Conservation (phyloP, 768 basidiomycete species). For the Rhizopogon rudus region DNA sequence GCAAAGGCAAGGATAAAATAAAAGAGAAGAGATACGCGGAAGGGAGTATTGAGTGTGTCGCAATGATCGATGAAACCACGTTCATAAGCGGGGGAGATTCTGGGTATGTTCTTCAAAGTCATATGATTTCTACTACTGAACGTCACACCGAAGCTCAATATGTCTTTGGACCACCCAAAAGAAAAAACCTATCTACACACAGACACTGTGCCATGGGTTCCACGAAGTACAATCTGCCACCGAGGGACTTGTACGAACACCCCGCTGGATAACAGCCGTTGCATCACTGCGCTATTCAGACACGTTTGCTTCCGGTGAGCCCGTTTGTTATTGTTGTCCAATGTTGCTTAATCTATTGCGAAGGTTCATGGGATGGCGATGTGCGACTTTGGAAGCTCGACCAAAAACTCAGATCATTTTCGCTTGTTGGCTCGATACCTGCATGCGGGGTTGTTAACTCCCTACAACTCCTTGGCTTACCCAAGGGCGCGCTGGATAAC, state of each 20-base stretch:
- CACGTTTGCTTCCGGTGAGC: constrained; percentile 80
- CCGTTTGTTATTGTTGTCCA: not conserved
- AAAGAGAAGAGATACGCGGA: constrained; percentile 64
- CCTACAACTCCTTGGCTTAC: constrained; percentile 68
- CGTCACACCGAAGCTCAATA: constrained; percentile 51
- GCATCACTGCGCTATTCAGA: constrained; percentile 85
- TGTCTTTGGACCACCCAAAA: constrained; percentile 87
- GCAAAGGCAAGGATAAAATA: constrained; percentile 23
- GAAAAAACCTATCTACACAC: constrained; percentile 92
- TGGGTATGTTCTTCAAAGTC: constrained; percentile 55
- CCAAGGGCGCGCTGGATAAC: constrained; percentile 34
- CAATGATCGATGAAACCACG: constrained; percentile 92
- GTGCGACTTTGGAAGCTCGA: constrained; percentile 93
- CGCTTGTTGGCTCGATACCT: constrained; percentile 55
- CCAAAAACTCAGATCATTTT: constrained; percentile 70
- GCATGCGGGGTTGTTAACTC: constrained; percentile 86
- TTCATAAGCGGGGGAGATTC: constrained; percentile 95
- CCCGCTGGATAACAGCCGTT: constrained; percentile 89
- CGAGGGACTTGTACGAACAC: constrained; percentile 69
- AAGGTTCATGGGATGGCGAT: constrained; percentile 92
- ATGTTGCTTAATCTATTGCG: not conserved
- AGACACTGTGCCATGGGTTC: constrained; percentile 83
- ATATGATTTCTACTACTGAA: constrained; percentile 1
- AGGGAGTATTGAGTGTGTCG: constrained; percentile 87
- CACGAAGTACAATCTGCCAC: constrained; percentile 65